These are phyloP conservation scores for Collybia mongolica DNA, from an alignment of 768 basidiomycete genomes.

Conservation along the genomic window DNA sequence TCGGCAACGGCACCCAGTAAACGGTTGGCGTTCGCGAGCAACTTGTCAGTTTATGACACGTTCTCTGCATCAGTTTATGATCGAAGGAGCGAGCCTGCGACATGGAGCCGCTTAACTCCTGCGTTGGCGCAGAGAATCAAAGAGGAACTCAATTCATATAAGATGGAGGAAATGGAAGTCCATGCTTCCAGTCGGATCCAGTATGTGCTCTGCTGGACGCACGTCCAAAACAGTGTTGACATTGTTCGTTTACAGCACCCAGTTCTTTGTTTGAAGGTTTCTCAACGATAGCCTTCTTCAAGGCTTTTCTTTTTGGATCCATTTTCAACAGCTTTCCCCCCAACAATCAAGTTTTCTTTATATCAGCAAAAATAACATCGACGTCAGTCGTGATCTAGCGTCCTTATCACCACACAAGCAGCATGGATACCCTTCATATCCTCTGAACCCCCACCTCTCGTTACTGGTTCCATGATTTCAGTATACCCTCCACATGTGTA, in stretches of 20 bases:
- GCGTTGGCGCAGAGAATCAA: constrained; percentile 95
- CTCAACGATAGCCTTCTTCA: constrained; percentile 10
- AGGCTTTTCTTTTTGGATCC: constrained; percentile 28
- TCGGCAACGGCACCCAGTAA: constrained; percentile 71
- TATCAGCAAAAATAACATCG: constrained; percentile 20
- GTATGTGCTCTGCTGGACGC: constrained; percentile 45
- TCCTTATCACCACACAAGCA: constrained; percentile 9
- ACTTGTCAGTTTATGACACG: constrained; percentile 95
- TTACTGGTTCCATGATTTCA: constrained; percentile 10
- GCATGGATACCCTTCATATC: constrained; percentile 8
- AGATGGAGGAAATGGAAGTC: constrained; percentile 99
- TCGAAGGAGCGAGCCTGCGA: constrained; percentile 92
- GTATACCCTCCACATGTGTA: constrained; percentile 21
- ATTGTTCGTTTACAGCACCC: constrained; percentile 53
- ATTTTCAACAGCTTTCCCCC: constrained; percentile 14
- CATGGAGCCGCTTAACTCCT: constrained; percentile 95
- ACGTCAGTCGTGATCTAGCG: constrained; percentile 26
- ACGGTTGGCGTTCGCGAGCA: constrained; percentile 84
- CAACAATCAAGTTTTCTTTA: constrained; percentile 18
- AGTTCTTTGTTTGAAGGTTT: constrained; percentile 80
- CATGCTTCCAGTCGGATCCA: constrained; percentile 90
- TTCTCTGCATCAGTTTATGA: constrained; percentile 92
- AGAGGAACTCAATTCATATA: constrained; percentile 97
- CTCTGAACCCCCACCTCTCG: constrained; percentile 7
- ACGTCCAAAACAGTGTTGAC: constrained; percentile 2